phyloP scores from a whole-genome alignment of 306 rosid species.

The Neltuma alba region DNA sequence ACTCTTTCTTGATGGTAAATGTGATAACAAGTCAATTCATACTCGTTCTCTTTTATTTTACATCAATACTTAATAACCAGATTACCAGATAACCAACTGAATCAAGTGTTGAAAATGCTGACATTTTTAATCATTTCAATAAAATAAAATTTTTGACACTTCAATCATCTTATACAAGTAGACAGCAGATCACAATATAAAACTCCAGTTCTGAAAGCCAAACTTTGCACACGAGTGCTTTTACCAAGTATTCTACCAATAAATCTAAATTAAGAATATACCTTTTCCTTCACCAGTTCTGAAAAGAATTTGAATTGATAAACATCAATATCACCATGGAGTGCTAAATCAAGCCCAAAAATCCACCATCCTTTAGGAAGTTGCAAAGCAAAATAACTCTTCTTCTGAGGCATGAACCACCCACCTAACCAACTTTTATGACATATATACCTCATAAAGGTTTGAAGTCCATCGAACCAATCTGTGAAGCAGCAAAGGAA shows the following conservation, averaged over 20 bases:
- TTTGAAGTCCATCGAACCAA: conserved; percentile 98
- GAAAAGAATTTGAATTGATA: conserved; percentile 97
- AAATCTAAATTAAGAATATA: conserved; percentile 40
- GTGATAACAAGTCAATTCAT: conserved; percentile 11
- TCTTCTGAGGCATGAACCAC: conserved; percentile 98
- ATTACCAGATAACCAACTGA: neutral
- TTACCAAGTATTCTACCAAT: neutral
- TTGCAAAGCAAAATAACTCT: conserved; percentile 96
- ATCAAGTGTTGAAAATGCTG: conserved; percentile 6
- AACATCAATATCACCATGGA: conserved; percentile 93
- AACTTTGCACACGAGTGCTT: neutral
- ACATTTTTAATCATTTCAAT: neutral
- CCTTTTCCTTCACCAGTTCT: conserved; percentile 76
- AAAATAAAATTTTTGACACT: neutral
- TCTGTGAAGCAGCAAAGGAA: conserved; percentile 53
- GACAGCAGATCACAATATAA: neutral
- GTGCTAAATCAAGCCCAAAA: conserved; percentile 96
- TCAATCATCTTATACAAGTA: neutral
- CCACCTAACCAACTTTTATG: conserved; percentile 99
- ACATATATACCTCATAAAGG: conserved; percentile 97
- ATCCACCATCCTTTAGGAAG: conserved; percentile 98
- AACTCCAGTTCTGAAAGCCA: neutral
- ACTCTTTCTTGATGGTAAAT: neutral
- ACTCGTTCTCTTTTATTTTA: neutral
- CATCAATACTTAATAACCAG: neutral